A percentile compares a stretch with the other conserved stretches of the same genome.
These are phyloP conservation scores for Calendula officinalis DNA, from an alignment of 129 eudicot species.

Conservation along the genomic window DNA sequence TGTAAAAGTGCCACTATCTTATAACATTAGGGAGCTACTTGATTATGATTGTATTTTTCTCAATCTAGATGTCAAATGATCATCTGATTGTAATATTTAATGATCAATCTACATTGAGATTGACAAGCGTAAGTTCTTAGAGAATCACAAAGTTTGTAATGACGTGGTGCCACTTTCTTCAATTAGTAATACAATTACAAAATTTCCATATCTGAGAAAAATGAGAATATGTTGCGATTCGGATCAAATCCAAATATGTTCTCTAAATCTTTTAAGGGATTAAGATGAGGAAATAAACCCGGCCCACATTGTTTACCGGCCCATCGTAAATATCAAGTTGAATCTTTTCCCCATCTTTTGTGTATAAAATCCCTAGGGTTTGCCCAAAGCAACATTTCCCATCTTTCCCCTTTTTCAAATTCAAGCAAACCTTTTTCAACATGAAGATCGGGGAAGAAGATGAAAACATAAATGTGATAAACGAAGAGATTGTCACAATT, in stretches of 20 bases:
- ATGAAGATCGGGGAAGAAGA: constrained; percentile 2
- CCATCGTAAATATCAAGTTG: constrained; percentile 1
- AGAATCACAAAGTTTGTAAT: constrained; percentile 4
- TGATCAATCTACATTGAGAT: constrained; percentile 12
- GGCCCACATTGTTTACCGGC: constrained; percentile 19
- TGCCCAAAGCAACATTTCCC: constrained; percentile 6
- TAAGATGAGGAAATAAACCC: neutral
- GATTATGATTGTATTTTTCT: neutral
- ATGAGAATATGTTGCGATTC: neutral
- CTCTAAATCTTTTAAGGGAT: neutral
- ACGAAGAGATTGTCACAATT: neutral
- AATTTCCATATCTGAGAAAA: neutral
- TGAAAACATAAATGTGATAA: neutral
- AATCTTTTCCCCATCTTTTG: constrained; percentile 9
- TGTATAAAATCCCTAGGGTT: constrained; percentile 19
- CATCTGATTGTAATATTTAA: neutral
- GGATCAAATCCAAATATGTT: constrained; percentile 5
- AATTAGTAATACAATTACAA: neutral
- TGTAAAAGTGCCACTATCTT: constrained; percentile 6
- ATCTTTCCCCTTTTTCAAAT: constrained; percentile 14
- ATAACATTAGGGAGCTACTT: constrained; percentile 8
- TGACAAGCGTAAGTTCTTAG: constrained; percentile 7
- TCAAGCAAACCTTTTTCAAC: neutral
- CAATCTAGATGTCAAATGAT: neutral
- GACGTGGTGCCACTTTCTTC: constrained; percentile 6